Percentiles rank a stretch among this genome's conserved stretches.
These are phyloP conservation scores for Ceriops zippeliana DNA, from an alignment of 345 rosid genomes.

Conservation along the genomic window DNA sequence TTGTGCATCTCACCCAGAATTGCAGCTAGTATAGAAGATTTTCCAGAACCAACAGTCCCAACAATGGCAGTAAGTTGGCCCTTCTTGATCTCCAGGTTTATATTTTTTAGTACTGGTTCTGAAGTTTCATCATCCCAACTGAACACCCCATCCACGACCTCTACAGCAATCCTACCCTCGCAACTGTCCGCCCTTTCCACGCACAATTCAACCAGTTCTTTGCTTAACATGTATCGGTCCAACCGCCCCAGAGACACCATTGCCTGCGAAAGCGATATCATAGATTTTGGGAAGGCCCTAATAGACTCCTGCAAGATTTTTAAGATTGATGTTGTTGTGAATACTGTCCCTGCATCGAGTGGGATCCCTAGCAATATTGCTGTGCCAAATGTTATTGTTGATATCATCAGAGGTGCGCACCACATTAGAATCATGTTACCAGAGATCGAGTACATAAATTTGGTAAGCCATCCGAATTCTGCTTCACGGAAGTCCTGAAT, in stretches of 20 bases:
- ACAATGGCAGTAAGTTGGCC: conserved; percentile 88
- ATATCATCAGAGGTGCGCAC: conserved; percentile 74
- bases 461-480: conserved; percentile 76
- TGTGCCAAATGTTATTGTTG: conserved; percentile 68
- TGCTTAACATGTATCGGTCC: conserved; percentile 75
- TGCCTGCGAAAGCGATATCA: conserved; percentile 94
- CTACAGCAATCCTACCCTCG: conserved; percentile 52
- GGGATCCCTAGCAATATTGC: conserved; percentile 62
- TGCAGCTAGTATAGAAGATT: conserved; percentile 82
- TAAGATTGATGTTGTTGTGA: conserved; percentile 78
- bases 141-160: conserved; percentile 63
- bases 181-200: conserved; percentile 62
- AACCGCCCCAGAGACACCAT: conserved; percentile 78
- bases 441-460: conserved; percentile 70
- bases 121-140: conserved; percentile 75
- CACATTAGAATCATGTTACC: conserved; percentile 70
- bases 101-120: conserved; percentile 52
- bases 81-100: conserved; percentile 55
- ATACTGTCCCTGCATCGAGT: conserved; percentile 84
- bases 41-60: conserved; percentile 93
- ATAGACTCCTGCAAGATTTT: conserved; percentile 95
- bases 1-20: conserved; percentile 96
- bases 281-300: conserved; percentile 78
- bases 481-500: conserved; percentile 61
- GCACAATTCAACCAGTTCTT: conserved; percentile 50